Evolutionary conservation across 331 rosid species (phyloP), one percentile per base, ranked within the genome.

Genomic region (Erythrophleum ivorense): DNA sequence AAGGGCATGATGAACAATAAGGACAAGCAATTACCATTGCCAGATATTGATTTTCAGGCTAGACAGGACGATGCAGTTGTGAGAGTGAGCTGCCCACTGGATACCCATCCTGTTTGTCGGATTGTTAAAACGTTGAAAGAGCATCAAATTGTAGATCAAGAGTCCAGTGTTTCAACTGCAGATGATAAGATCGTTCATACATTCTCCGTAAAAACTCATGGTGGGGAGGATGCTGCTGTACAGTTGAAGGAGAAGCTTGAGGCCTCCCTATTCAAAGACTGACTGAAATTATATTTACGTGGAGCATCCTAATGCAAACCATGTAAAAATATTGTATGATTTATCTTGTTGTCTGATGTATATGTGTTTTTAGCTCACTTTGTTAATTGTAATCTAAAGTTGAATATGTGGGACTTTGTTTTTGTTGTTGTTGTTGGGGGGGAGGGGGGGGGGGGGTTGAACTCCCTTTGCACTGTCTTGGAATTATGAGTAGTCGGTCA

Each of bases 201-300:
- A 15, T 93, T 93, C 90, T 89, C 96, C 80, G 85, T 95, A 80
- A 85, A 77, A 81, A 78, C 96, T 43, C 88, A 91, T 59, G 88
- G 92, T 54, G 93, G 97, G 3, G 92, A 88, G 38, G 90, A 89
- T 15, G 91, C 91, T 75, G 96, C 98, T 4, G 81, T 84, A 71
- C 91, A 89, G 75, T 85, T 95, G 92, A 93, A 88, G 92, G 98
- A 87, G 87, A 91, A 91, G 83, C 94, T 95, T 72, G 84, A 87
- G 84, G 92, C 92, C 79, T 86, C 91, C 74, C 90, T 95, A 2
- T 83, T 91, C 49, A 87, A 89, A 80, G 88, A 78, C 60, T 77
- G 21, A 80, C 15, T 73, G 48, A 69, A 71, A 31, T 54, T 29
- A 75, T 83, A 78, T 60, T 76, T 79, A 18, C 62, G 21, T 79